A percentile compares a stretch with the other conserved stretches of the same genome.
These are phyloP conservation scores for Solanum clarkiae DNA, from an alignment of 257 asterid species.

Conservation along the genomic window DNA sequence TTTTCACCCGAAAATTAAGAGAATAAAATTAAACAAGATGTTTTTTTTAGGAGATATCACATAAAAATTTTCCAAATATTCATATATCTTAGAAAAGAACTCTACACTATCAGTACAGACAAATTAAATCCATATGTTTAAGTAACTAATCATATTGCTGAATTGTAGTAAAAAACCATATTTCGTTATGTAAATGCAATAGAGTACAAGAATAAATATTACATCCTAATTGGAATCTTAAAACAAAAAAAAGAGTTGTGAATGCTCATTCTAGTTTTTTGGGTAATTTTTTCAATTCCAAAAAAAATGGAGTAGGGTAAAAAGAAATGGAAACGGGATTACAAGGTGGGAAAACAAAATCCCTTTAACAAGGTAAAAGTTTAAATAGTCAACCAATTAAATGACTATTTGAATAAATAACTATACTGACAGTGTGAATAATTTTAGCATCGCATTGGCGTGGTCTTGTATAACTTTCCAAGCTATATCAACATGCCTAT, in stretches of 20 bases:
- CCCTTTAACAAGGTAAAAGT: not conserved
- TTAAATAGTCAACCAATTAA: not conserved
- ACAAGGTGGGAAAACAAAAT: not conserved
- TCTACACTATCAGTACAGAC: not conserved
- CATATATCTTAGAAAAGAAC: not conserved
- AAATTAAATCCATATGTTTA: not conserved
- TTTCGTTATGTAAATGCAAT: not conserved
- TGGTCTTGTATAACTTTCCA: conserved; percentile 63
- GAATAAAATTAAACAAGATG: not conserved
- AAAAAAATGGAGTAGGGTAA: not conserved
- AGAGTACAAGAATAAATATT: not conserved
- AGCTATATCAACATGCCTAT: conserved; percentile 47
- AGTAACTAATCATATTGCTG: not conserved
- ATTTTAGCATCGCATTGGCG: conserved; percentile 26
- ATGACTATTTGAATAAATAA: not conserved
- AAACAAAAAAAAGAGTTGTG: not conserved
- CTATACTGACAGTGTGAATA: not conserved
- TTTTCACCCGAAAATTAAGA: not conserved
- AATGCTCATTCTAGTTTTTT: not conserved
- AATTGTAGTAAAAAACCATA: not conserved
- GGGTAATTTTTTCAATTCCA: no score
- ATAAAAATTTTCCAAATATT: not conserved
- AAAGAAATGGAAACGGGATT: not conserved
- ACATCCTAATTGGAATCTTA: not conserved
- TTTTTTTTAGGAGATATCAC: not conserved